Conservation (phyloP, 2,329 filamentous ascomycete species). For the Sarocladiaceae sp. region DNA sequence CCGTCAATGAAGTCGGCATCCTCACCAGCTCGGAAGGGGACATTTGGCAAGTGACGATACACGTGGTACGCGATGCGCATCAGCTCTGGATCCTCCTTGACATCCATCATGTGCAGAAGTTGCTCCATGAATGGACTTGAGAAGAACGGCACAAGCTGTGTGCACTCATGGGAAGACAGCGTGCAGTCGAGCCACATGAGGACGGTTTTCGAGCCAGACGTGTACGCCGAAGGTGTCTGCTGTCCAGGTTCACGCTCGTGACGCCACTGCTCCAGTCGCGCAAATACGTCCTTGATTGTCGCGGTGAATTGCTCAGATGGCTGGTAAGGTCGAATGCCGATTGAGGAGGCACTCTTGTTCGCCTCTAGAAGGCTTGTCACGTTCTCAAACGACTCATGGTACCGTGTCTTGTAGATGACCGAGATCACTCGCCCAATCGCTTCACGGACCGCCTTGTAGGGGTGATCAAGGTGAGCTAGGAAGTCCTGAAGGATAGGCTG, state of each 20-base stretch:
- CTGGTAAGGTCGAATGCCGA: constrained; percentile 80
- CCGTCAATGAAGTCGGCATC: constrained; percentile 80
- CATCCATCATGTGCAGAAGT: constrained; percentile 98
- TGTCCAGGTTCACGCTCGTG: constrained; percentile 79
- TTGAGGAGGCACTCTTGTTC: constrained; percentile 75
- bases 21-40: constrained; percentile 84
- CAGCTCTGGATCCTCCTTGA: constrained; percentile 95
- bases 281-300: constrained; percentile 72
- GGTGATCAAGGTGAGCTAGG: constrained; percentile 86
- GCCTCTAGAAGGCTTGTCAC: constrained; percentile 69
- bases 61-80: constrained; percentile 95
- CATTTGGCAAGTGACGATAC: constrained; percentile 92
- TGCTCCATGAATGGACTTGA: constrained; percentile 85
- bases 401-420: constrained; percentile 83
- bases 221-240: constrained; percentile 91
- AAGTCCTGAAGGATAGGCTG: constrained; percentile 88
- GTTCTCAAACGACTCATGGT: constrained; percentile 88
- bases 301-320: constrained; percentile 69
- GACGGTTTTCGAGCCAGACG: constrained; percentile 92
- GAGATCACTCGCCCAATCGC: constrained; percentile 87
- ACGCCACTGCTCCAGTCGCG: constrained; percentile 80
- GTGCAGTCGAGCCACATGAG: constrained; percentile 92
- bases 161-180: constrained; percentile 88
- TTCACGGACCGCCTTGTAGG: constrained; percentile 95
- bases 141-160: constrained; percentile 86